Base-by-base conservation (phyloP, 2,329 filamentous ascomycete species). In the Microsporum audouinii region DNA sequence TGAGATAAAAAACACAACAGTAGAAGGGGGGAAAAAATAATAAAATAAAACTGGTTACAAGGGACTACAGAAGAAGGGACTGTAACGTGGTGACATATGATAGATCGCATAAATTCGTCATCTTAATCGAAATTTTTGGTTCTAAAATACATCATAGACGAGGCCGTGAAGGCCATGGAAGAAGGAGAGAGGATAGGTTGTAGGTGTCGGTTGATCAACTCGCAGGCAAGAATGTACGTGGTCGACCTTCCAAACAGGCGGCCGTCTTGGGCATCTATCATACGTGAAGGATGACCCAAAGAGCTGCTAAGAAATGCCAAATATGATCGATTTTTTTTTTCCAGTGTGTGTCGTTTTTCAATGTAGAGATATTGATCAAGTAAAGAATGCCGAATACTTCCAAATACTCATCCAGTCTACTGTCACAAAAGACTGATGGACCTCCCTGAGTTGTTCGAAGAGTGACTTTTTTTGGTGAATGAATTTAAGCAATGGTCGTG, bases 401-500 rank as follows among this genome's bases (percentile, higher is more conserved):
- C 27, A 36, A 43, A 55, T 29, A 34, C 36, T 55, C 36, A 56
- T 43, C 43, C 38, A 45, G 39, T 47, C 57, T 14, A 8, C 10
- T 17, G 43, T n/a, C 39, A 43, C 39, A n/a, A 41, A 17, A 17
- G 38, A 49, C 39, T 41, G 38, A 23, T 49, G 31, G 43, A 39
- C 41, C 36, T 34, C 55, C 33, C 41, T 43, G 29, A 23, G 12
- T 38, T 31, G 51, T 51, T 49, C 10, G 62, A 68, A 68, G 64
- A 64, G 61, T 43, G 63, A 43, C 14, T 43, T 43, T 43, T 43
- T 36, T 36, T 66, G 68, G 64, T 67, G 64, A 63, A 12, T 39
- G 27, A 14, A n/a, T 47, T 69, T 72, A 69, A 63, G 64, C 67
- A 61, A 62, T 63, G 65, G 70, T 72, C 43, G 71, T 70, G 64